These are phyloP conservation scores for Hibiscus trionum DNA, from an alignment of 345 rosid genomes.

Conservation along the genomic window DNA sequence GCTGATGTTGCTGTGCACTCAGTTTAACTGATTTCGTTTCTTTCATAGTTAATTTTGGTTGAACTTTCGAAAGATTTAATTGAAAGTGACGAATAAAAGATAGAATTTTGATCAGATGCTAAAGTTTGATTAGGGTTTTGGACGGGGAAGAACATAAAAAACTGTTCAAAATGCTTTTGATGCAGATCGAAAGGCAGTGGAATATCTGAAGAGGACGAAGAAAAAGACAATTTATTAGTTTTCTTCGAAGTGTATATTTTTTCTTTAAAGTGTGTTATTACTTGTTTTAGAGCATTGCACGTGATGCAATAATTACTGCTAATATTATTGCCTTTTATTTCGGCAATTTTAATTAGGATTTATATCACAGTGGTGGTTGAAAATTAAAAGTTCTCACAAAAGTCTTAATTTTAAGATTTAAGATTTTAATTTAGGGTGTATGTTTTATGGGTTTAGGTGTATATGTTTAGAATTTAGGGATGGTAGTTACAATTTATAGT, in stretches of 20 bases:
- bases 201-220: not conserved
- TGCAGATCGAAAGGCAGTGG: slow-evolving; percentile 5
- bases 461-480: too few relatives aligned
- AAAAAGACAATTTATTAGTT: not conserved
- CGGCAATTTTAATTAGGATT: too few relatives aligned
- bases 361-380: too few relatives aligned
- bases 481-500: too few relatives aligned
- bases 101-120: not conserved
- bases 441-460: too few relatives aligned
- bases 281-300: not conserved
- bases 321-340: too few relatives aligned
- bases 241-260: too few relatives aligned
- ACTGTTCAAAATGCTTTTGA: not conserved
- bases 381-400: too few relatives aligned
- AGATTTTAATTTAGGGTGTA: too few relatives aligned
- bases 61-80: not conserved
- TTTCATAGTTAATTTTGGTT: slow-evolving; percentile 32
- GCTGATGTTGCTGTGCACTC: slow-evolving; percentile 42
- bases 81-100: not conserved
- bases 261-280: too few relatives aligned
- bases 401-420: too few relatives aligned
- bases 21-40: slow-evolving; percentile 43
- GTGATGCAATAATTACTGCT: not conserved
- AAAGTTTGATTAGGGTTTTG: not conserved
- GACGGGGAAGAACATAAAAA: not conserved